Base-by-base conservation (phyloP, 148 eudicot genomes). In the Rhododendron ferrugineum region DNA sequence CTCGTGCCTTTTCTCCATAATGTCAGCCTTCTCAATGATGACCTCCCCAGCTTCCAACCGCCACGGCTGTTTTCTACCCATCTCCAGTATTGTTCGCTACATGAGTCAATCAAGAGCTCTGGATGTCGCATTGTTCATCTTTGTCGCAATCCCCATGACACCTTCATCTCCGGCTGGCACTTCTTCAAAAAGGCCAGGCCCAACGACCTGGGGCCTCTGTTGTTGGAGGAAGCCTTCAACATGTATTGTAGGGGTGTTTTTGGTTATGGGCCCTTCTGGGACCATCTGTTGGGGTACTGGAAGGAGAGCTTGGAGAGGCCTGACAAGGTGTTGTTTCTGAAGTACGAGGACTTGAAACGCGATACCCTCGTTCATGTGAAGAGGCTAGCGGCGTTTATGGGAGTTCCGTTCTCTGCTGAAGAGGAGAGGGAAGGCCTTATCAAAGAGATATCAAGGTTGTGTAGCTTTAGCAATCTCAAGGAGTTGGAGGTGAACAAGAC, bases 371-470 rank as follows among this genome's bases (percentile, higher is more conserved):
- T 68, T 68, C 37, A 70, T 30, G 20, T 70, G 37, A 70, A 70
- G 37, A 70, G 40, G 75, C 5, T 70, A 14, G 75, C 75, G 0
- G 75, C 40, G 6, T 79, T 79, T 49, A 44, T 81, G 70, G 83
- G 83, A 0, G 66, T 81, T 34, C 47, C 83, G 11, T 81, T 81
- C 68, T 81, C 83, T 7, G 30, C 20, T 10, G 83, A 81, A 9
- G 83, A 81, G 26, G 83, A 81, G 70, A 81, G 30, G 37, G 70
- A 56, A 16, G 83, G 83, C 26, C 14, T 28, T 28, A 28, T 79
- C 0, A n/a, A 50, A 26, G 56, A 79, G 20, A 28, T 79, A 28
- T 49, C 82, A 1, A 47, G 82, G 56, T 42, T 79, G 36, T 79
- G 82, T 79, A 79, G 82, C 34, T 79, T 79, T 50, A 28, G 52